phyloP scores from a whole-genome alignment of 108 stramenopile genomes.

The Nannochloropsis salina region DNA sequence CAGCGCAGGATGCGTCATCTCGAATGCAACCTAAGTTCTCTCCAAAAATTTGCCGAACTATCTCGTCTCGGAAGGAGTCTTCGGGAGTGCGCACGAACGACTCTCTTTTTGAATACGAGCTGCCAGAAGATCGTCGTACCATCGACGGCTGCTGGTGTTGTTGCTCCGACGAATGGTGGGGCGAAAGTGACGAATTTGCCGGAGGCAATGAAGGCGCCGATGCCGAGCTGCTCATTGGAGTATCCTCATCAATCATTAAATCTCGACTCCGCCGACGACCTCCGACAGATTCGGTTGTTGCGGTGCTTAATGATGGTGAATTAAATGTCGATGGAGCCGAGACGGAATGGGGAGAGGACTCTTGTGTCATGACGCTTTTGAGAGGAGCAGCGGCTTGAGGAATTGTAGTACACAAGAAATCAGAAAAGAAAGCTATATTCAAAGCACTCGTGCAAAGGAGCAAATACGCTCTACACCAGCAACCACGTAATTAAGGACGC shows the following conservation, averaged over 20 bases:
- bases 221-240: not conserved
- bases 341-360: too few relatives aligned
- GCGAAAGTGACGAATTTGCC: not conserved
- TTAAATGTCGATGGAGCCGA: not conserved
- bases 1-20: constrained; percentile 52
- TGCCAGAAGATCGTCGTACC: not conserved
- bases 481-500: too few relatives aligned
- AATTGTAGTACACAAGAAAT: too few relatives aligned
- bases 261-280: not conserved
- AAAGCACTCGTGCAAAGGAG: too few relatives aligned
- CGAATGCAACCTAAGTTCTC: constrained; percentile 40
- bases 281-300: not conserved
- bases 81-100: constrained; percentile 20
- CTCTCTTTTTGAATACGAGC: not conserved
- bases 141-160: not conserved
- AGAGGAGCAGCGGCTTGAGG: too few relatives aligned
- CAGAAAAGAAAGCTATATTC: too few relatives aligned
- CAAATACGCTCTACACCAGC: too few relatives aligned
- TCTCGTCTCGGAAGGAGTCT: constrained; percentile 33
- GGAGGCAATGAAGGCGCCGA: not conserved
- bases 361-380: not conserved
- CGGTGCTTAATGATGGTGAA: not conserved
- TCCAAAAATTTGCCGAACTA: constrained; percentile 39
- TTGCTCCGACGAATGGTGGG: not conserved
- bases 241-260: not conserved